These are phyloP conservation scores for Daldinia sp. DNA, from an alignment of 2,329 filamentous ascomycete species.

Conservation along the genomic window DNA sequence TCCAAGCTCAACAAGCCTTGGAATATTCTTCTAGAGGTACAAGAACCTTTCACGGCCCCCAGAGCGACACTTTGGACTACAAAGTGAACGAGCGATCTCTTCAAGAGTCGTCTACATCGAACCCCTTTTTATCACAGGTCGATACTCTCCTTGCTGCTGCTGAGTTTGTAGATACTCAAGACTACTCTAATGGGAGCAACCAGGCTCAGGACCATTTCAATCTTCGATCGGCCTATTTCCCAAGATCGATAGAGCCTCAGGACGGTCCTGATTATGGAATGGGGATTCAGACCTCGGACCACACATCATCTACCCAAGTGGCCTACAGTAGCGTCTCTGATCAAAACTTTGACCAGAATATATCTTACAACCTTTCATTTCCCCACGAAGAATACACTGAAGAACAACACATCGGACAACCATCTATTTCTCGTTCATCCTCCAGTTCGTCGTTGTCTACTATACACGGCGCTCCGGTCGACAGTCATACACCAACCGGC, in stretches of 20 bases:
- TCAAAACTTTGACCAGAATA: neutral
- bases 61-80: neutral
- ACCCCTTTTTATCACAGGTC: neutral
- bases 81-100: neutral
- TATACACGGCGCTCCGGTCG: neutral
- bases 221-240: neutral
- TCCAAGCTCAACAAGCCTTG: neutral
- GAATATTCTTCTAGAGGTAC: neutral
- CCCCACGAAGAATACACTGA: neutral
- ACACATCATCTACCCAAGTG: neutral
- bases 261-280: neutral
- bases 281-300: neutral
- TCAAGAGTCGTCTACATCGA: neutral
- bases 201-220: neutral
- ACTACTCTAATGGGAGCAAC: neutral
- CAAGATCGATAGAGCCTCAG: neutral
- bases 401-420: neutral
- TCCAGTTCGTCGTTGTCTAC: neutral
- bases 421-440: neutral
- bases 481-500: neutral
- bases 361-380: neutral
- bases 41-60: neutral
- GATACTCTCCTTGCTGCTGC: neutral
- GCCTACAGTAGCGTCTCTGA: neutral
- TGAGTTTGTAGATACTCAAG: neutral